Base-by-base conservation (phyloP, 78 protist species). In the Dictyostelium intermedium region DNA sequence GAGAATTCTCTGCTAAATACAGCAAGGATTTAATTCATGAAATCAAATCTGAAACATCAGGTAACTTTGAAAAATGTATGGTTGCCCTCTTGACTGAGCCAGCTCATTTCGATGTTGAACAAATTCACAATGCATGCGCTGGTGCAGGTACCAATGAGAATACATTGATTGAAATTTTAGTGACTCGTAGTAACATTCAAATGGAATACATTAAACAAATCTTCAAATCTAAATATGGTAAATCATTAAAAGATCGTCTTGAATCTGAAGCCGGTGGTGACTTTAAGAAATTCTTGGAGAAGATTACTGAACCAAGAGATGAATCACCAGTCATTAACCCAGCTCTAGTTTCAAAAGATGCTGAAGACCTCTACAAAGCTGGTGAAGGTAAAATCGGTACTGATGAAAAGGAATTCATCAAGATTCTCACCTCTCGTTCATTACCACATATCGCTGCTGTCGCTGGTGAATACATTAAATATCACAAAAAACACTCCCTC, bases 321-420 rank as follows among this genome's bases (percentile, higher is more conserved):
- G 94, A 89, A 47, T 69, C 80, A 10, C 56, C 53, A 9, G 80
- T 70, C 43, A 56, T 89, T 8, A 84, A 89, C 32, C 69, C 80
- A 41, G 20, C 14, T 3, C 37, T 1, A 5, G 87, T 56, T 47
- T 7, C 23, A 3, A 70, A 16, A 18, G 94, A 89, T 69, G 94
- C 63, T 45, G 94, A 89, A 25, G 60, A 8, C 16, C 73, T 89
- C 37, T 89, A 89, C 66, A 63, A 89, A 63, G 94, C 94, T 47
- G 94, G 94, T 80, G 94, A 89, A 80, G 94, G 94, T 81, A 80
- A 81, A 56, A 34, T 89, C 45, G 94, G 94, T 80, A 89, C 94
- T 3, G 82, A 89, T 50, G 94, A 89, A 39, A 89, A 89, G 63
- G 66, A 18, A n/a, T 89, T 89, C 35, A 80, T 80, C 53, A 78